A percentile compares a stretch with the other conserved stretches of the same genome.
These are phyloP conservation scores for Extremus antarcticus DNA, from an alignment of 495 filamentous ascomycete species.

Conservation along the genomic window DNA sequence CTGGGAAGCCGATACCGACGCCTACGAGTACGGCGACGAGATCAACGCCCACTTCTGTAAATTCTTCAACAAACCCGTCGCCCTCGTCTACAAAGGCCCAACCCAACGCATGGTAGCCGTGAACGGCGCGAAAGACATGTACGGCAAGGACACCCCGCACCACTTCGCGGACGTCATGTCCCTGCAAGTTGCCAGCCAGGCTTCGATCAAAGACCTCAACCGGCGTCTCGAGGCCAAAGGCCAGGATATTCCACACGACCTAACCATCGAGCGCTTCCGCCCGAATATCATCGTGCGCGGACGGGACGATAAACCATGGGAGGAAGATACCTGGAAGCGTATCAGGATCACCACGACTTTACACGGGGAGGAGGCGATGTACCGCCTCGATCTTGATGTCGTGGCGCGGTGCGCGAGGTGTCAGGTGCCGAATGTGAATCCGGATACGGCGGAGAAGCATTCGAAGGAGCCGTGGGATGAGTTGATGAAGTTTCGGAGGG, in stretches of 20 bases:
- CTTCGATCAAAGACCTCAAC: slow-evolving; percentile 36
- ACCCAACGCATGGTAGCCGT: slow-evolving; percentile 20
- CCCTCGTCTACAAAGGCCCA: slow-evolving; percentile 32
- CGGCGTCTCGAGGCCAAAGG: slow-evolving; percentile 21
- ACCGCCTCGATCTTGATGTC: slow-evolving; percentile 33
- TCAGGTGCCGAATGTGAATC: slow-evolving; percentile 35
- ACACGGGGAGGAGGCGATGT: slow-evolving; percentile 4
- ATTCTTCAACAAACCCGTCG: slow-evolving; percentile 29
- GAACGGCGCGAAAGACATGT: slow-evolving; percentile 25
- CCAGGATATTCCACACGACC: background rate
- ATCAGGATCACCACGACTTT: slow-evolving; percentile 18
- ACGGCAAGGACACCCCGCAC: slow-evolving; percentile 22
- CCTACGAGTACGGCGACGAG: slow-evolving; percentile 21
- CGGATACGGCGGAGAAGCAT: slow-evolving; percentile 33
- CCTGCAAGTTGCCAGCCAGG: slow-evolving; percentile 26
- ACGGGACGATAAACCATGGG: slow-evolving; percentile 26
- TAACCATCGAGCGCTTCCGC: slow-evolving; percentile 36
- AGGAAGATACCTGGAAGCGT: slow-evolving; percentile 34
- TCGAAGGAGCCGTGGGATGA: slow-evolving; percentile 33
- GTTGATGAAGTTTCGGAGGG: slow-evolving; percentile 30
- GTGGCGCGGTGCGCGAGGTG: slow-evolving; percentile 30
- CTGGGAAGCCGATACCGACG: slow-evolving; percentile 30
- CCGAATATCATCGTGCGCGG: slow-evolving; percentile 34
- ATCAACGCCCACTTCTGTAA: slow-evolving; percentile 27
- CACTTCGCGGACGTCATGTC: slow-evolving; percentile 33